Evolutionary conservation across 1,139 yeast species (phyloP).

Genomic region (Scheffersomyces illinoinensis): DNA sequence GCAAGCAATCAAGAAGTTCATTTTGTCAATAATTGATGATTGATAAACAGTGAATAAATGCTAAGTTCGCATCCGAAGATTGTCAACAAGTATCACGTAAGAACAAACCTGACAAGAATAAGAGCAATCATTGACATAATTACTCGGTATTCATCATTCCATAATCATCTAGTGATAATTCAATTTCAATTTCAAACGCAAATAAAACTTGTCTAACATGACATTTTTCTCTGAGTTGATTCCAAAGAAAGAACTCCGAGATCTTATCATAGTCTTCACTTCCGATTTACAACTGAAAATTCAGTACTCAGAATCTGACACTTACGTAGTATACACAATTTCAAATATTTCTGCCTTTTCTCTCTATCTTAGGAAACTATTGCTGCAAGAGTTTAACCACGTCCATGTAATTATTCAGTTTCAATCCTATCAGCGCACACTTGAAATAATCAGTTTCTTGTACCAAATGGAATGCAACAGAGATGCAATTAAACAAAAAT

Average conservation of each 20-base stretch:
- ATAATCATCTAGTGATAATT: too few species aligned
- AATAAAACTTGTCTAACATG: not conserved
- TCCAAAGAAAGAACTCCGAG: not conserved
- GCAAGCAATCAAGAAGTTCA: not conserved
- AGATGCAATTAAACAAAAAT: not conserved
- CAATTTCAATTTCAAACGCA: not conserved
- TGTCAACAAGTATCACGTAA: not conserved
- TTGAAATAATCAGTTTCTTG: conserved; percentile 11
- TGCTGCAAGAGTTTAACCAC: conserved; percentile 7
- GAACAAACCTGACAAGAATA: not conserved
- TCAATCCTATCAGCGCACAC: conserved; percentile 7
- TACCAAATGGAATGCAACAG: conserved; percentile 5
- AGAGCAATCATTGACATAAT: not conserved
- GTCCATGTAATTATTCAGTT: conserved; percentile 16
- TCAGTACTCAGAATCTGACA: conserved; percentile 7
- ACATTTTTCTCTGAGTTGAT: not conserved
- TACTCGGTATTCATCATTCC: too few species aligned
- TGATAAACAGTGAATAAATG: not conserved
- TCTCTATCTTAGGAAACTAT: conserved; percentile 17
- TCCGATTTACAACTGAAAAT: conserved; percentile 3
- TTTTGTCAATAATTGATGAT: not conserved
- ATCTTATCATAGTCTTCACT: conserved; percentile 2
- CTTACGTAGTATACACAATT: conserved; percentile 22
- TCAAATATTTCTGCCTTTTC: conserved; percentile 20
- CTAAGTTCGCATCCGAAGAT: not conserved